Evolutionary conservation across 176 grass and related monocot species (phyloP).

Genomic region (Carex myosuroides): DNA sequence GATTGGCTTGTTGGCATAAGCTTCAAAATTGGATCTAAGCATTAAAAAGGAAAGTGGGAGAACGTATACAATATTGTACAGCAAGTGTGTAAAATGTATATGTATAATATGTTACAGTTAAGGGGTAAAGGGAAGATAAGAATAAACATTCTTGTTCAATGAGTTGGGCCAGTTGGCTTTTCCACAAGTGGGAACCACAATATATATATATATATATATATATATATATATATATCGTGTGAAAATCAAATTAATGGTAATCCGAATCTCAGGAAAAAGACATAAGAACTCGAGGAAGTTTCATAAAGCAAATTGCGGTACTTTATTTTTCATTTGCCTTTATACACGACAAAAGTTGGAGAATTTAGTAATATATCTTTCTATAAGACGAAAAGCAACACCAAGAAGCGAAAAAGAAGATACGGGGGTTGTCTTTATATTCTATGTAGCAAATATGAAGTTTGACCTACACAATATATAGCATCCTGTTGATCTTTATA

Average conservation of each 20-base stretch:
- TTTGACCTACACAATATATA: neutral
- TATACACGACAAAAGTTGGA: neutral
- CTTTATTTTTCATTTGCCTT: neutral
- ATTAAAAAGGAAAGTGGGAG: neutral
- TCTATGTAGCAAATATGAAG: neutral
- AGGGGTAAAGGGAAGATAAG: neutral
- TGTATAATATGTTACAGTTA: neutral
- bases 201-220: conserved; percentile 3
- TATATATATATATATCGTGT: neutral
- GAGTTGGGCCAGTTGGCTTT: neutral
- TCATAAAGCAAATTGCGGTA: neutral
- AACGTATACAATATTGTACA: neutral
- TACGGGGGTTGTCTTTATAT: neutral
- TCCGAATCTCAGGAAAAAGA: conserved; percentile 10
- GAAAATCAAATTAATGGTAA: neutral
- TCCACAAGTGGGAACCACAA: neutral
- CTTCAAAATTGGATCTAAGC: neutral
- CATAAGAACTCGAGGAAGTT: neutral
- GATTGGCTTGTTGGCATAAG: neutral
- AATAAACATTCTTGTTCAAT: neutral
- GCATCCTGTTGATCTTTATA: neutral
- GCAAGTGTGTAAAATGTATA: neutral
- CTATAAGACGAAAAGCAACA: neutral
- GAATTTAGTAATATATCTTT: neutral
- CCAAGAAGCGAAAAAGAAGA: neutral